phyloP scores from a whole-genome alignment of 306 rosid species.

The Rosa chinensis region DNA sequence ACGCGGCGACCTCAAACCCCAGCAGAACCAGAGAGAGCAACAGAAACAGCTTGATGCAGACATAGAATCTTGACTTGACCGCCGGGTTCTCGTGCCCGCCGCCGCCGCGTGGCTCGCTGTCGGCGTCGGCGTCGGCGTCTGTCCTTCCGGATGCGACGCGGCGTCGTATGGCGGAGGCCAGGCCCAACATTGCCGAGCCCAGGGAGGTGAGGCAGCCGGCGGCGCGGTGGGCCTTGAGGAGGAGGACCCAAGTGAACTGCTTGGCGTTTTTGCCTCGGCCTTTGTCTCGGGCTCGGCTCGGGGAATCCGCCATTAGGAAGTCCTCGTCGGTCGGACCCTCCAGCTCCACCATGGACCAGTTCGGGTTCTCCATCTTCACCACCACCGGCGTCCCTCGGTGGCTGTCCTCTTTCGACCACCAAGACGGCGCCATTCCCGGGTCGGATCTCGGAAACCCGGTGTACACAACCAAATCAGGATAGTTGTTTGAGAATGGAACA shows the following conservation, averaged over 20 bases:
- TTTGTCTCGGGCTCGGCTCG: constrained; percentile 43
- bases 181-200: constrained; percentile 62
- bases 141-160: constrained; percentile 73
- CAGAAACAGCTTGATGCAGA: constrained; percentile 59
- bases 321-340: constrained; percentile 81
- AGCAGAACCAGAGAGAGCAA: constrained; percentile 57
- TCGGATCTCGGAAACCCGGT: constrained; percentile 35
- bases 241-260: constrained; percentile 91
- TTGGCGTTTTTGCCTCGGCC: constrained; percentile 68
- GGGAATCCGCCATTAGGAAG: constrained; percentile 44
- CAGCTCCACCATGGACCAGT: constrained; percentile 94
- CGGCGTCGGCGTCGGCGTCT: constrained; percentile 45
- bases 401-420: constrained; percentile 66
- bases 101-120: background rate
- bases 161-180: constrained; percentile 64
- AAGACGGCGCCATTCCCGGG: constrained; percentile 58
- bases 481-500: background rate
- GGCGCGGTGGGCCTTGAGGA: constrained; percentile 79
- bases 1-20: constrained; percentile 72
- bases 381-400: constrained; percentile 93
- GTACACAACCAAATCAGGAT: background rate
- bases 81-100: constrained; percentile 47
- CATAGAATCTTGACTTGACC: constrained; percentile 58
- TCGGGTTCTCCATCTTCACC: constrained; percentile 95
- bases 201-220: constrained; percentile 79